Conservation (phyloP, 2,329 filamentous ascomycete genomes). For the Paecilomyces fulvus region DNA sequence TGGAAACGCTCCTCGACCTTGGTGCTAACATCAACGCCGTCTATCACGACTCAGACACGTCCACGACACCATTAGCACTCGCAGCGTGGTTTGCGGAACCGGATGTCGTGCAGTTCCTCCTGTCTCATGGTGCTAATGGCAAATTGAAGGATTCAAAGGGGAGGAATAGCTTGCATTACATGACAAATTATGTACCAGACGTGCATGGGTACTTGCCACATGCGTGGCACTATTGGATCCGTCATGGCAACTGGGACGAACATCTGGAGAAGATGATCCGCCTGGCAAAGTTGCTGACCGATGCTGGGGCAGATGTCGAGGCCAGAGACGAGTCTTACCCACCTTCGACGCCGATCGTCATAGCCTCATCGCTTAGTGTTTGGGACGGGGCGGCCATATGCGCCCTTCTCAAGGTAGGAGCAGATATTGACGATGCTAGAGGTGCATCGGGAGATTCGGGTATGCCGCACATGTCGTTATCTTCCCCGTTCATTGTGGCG, state of each 20-base stretch:
- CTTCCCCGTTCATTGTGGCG: not conserved
- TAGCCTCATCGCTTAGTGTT: slow-evolving; percentile 9
- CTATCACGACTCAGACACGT: slow-evolving; percentile 12
- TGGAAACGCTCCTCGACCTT: slow-evolving; percentile 13
- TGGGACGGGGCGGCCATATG: no score
- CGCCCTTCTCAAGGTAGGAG: no score
- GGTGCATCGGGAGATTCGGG: slow-evolving; percentile 10
- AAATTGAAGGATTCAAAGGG: slow-evolving; percentile 10
- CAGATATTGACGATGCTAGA: slow-evolving; percentile 2
- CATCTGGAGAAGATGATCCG: slow-evolving; percentile 11
- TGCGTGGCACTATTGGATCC: slow-evolving; percentile 24
- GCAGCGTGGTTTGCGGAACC: slow-evolving; percentile 8
- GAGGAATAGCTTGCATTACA: slow-evolving; percentile 16
- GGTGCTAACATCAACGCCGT: slow-evolving; percentile 16
- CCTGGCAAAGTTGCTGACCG: slow-evolving; percentile 8
- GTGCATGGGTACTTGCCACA: slow-evolving; percentile 16
- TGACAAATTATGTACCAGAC: slow-evolving; percentile 10
- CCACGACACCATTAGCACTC: slow-evolving; percentile 15
- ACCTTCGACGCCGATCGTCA: slow-evolving; percentile 13
- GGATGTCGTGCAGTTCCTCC: slow-evolving; percentile 6
- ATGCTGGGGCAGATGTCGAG: slow-evolving; percentile 10
- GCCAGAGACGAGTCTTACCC: slow-evolving; percentile 9
- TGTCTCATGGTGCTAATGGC: slow-evolving; percentile 15
- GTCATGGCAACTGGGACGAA: slow-evolving; percentile 16
- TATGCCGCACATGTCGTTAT: not conserved